phyloP scores from a whole-genome alignment of 2,329 filamentous ascomycete genomes.

The Aureobasidium lini region DNA sequence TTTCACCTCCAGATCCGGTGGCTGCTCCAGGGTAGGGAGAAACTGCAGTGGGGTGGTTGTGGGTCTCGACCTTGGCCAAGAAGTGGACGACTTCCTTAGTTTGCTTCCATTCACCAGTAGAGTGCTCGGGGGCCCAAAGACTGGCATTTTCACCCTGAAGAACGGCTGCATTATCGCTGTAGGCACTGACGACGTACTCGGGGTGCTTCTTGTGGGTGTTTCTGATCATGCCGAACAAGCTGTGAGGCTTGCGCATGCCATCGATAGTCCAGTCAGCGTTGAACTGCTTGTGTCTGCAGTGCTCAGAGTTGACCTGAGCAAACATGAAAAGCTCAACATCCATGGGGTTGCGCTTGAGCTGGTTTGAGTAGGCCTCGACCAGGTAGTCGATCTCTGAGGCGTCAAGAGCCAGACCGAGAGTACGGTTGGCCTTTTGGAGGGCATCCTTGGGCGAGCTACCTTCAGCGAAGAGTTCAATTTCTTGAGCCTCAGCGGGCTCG shows the following conservation, averaged over 20 bases:
- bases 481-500: conserved; percentile 44
- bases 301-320: conserved; percentile 97
- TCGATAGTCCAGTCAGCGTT: conserved; percentile 96
- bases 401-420: conserved; percentile 79
- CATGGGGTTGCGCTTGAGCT: conserved; percentile 59
- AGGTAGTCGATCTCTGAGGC: conserved; percentile 87
- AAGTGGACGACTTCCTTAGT: conserved; percentile 82
- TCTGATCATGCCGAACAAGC: conserved; percentile 90
- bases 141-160: conserved; percentile 63
- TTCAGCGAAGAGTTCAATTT: conserved; percentile 33
- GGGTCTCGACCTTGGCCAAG: conserved; percentile 91
- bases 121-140: conserved; percentile 82
- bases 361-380: conserved; percentile 69
- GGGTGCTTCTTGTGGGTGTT: conserved; percentile 80
- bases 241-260: conserved; percentile 68
- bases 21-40: conserved; percentile 89
- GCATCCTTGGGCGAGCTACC: conserved; percentile 60
- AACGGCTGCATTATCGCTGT: conserved; percentile 97
- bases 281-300: conserved; percentile 85
- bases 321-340: conserved; percentile 99
- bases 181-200: conserved; percentile 82
- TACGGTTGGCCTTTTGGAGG: conserved; percentile 74
- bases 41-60: conserved; percentile 95
- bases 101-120: conserved; percentile 79
- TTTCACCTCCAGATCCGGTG: conserved; percentile 91